These are phyloP conservation scores for Syncephalastrum contaminatum DNA, from an alignment of 371 early-diverging fungal genomes.

Conservation along the genomic window DNA sequence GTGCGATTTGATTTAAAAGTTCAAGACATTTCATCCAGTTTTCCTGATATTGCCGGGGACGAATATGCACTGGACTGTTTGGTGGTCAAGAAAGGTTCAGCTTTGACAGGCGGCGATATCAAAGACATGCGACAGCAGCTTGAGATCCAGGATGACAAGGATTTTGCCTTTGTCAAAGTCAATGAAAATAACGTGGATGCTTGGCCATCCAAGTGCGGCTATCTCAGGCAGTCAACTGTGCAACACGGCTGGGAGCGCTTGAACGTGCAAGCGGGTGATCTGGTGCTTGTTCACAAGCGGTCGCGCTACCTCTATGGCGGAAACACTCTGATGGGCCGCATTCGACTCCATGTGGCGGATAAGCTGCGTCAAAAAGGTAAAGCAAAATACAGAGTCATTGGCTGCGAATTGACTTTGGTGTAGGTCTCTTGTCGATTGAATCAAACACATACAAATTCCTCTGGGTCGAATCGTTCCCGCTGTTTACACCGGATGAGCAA, in stretches of 20 bases:
- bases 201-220: constrained; percentile 53
- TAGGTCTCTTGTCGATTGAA: constrained; percentile 46
- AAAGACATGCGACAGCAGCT: constrained; percentile 32
- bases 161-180: constrained; percentile 53
- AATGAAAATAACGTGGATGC: constrained; percentile 53
- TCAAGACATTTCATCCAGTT: constrained; percentile 33
- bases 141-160: constrained; percentile 30
- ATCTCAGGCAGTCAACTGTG: constrained; percentile 23
- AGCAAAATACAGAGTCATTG: neutral
- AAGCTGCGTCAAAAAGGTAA: constrained; percentile 57
- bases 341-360: constrained; percentile 62
- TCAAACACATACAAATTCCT: constrained; percentile 64
- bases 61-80: constrained; percentile 39
- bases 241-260: constrained; percentile 15
- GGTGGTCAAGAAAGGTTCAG: constrained; percentile 42
- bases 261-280: constrained; percentile 56
- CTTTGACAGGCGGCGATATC: constrained; percentile 34
- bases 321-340: constrained; percentile 76
- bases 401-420: neutral
- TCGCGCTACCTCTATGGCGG: constrained; percentile 62
- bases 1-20: constrained; percentile 76
- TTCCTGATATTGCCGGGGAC: constrained; percentile 25
- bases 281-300: constrained; percentile 61
- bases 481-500: constrained; percentile 73
- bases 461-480: constrained; percentile 90